Evolutionary conservation across 2,329 filamentous ascomycete genomes (phyloP).

Genomic region (Phyllosticta ampelicida): DNA sequence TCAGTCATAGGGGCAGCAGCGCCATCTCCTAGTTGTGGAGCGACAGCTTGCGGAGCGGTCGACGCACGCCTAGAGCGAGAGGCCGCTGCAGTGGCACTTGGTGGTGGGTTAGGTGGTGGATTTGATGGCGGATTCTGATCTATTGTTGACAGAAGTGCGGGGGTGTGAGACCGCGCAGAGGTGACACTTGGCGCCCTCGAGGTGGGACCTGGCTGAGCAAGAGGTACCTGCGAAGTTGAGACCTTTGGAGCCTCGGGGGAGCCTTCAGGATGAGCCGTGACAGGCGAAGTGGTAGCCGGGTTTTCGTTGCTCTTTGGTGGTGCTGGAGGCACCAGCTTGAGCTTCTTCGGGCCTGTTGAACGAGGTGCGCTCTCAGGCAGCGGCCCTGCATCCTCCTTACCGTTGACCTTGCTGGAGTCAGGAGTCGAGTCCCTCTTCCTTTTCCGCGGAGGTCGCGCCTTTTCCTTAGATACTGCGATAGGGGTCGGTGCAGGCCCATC

Average conservation of each 20-base stretch:
- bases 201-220: conserved; percentile 33
- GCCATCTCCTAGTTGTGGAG: neutral
- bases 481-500: conserved; percentile 4
- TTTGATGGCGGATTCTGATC: neutral
- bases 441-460: conserved; percentile 32
- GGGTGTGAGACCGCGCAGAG: conserved; percentile 2
- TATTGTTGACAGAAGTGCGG: conserved; percentile 1
- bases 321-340: conserved; percentile 13
- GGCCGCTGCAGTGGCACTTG: conserved; percentile 1
- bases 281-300: conserved; percentile 12
- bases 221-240: conserved; percentile 29
- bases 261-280: neutral
- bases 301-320: conserved; percentile 8
- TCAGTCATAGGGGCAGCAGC: conserved; percentile 10
- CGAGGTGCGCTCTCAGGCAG: conserved; percentile 17
- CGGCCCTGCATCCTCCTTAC: neutral
- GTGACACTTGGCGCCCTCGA: conserved; percentile 3
- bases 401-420: conserved; percentile 15
- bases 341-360: conserved; percentile 23
- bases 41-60: conserved; percentile 10
- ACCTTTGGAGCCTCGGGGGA: conserved; percentile 14
- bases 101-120: neutral
- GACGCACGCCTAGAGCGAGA: conserved; percentile 9
- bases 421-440: conserved; percentile 44
- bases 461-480: conserved; percentile 4